These are phyloP conservation scores for Blastobotrys persicus DNA, from an alignment of 1,139 yeast species.

Conservation along the genomic window DNA sequence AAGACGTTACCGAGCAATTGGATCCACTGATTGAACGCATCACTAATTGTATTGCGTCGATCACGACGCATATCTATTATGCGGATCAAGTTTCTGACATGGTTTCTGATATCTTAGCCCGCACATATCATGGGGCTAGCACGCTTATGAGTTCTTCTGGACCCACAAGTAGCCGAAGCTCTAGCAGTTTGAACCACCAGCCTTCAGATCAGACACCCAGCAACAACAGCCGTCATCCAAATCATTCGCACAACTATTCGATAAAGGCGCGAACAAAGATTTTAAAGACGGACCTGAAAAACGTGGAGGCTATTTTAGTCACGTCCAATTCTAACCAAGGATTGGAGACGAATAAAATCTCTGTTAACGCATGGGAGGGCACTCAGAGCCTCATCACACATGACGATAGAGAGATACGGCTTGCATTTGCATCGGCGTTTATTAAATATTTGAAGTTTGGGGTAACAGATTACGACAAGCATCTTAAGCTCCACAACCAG, in stretches of 20 bases:
- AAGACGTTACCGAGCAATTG: conserved; percentile 12
- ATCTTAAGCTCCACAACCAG: conserved; percentile 13
- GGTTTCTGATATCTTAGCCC: conserved; percentile 47
- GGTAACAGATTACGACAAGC: conserved; percentile 18
- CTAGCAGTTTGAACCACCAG: neutral
- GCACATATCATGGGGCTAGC: conserved; percentile 21
- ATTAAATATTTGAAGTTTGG: conserved; percentile 25
- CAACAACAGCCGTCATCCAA: neutral
- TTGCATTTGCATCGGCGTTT: conserved; percentile 30
- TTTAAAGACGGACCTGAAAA: conserved; percentile 27
- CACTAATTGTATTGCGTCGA: conserved; percentile 51
- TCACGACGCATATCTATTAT: conserved; percentile 72
- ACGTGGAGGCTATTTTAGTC: conserved; percentile 24
- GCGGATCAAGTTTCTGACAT: conserved; percentile 80
- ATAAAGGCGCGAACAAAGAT: conserved; percentile 9
- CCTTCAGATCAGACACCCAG: neutral
- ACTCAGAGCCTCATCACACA: conserved; percentile 34
- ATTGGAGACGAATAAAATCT: conserved; percentile 21
- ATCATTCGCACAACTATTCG: neutral
- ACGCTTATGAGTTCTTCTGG: neutral
- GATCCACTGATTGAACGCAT: conserved; percentile 28
- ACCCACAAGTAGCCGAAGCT: conserved; percentile 11
- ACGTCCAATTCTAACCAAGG: conserved; percentile 10
- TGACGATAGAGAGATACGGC: conserved; percentile 29
- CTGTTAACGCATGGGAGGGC: conserved; percentile 35